A percentile compares a stretch with the other conserved stretches of the same genome.
Conservation (phyloP, 2,329 filamentous ascomycete genomes). For the Nemania bipapillata region DNA sequence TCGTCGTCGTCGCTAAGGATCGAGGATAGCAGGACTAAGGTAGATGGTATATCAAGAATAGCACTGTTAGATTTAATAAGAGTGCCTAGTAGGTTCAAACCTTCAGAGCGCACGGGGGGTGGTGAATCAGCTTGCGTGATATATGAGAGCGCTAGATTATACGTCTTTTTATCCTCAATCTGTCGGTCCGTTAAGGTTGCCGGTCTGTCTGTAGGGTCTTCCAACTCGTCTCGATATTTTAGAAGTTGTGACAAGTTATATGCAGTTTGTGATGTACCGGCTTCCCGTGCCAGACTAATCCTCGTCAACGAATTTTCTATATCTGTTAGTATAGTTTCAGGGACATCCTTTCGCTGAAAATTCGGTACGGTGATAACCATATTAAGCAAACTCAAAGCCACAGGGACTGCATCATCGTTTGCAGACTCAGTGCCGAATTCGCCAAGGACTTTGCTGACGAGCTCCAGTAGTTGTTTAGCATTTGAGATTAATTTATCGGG, state of each 20-base stretch:
- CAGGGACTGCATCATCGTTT: constrained; percentile 61
- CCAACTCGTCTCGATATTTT: constrained; percentile 65
- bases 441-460: constrained; percentile 70
- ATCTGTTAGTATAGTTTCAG: constrained; percentile 55
- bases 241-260: constrained; percentile 67
- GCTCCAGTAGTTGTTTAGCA: constrained; percentile 71
- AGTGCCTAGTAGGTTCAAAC: constrained; percentile 67
- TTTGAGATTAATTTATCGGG: constrained; percentile 71
- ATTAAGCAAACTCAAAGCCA: constrained; percentile 71
- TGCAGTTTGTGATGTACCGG: constrained; percentile 63
- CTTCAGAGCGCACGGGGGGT: constrained; percentile 73
- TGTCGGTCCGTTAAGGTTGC: constrained; percentile 60
- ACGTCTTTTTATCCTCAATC: constrained; percentile 70
- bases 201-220: constrained; percentile 55
- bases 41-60: constrained; percentile 72
- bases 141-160: constrained; percentile 71
- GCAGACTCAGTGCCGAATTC: constrained; percentile 56
- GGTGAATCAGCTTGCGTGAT: constrained; percentile 70
- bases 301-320: constrained; percentile 63
- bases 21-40: constrained; percentile 71
- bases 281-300: constrained; percentile 55
- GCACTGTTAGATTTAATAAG: constrained; percentile 67
- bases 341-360: constrained; percentile 63
- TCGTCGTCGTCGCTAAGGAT: constrained; percentile 74
- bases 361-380: constrained; percentile 67